These are phyloP conservation scores for Tagetes erecta DNA, from an alignment of 129 eudicot species.

Conservation along the genomic window DNA sequence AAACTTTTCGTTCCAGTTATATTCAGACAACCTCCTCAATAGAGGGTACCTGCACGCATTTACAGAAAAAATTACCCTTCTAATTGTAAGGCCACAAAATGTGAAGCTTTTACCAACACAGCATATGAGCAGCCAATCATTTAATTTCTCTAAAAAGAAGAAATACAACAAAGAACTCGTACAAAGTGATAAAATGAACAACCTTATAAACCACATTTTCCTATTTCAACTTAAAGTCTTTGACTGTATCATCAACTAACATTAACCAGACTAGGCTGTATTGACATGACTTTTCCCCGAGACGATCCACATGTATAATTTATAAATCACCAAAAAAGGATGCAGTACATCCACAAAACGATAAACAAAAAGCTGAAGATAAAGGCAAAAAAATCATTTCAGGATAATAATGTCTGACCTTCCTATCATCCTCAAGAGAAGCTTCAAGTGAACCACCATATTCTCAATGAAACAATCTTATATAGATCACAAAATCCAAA, in stretches of 20 bases:
- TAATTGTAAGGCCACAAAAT: background rate
- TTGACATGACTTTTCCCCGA: constrained; percentile 25
- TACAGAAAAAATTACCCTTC: background rate
- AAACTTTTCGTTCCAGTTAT: constrained; percentile 11
- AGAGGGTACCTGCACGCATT: constrained; percentile 5
- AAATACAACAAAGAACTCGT: background rate
- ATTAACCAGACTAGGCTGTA: constrained; percentile 28
- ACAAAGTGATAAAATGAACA: background rate
- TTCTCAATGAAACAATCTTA: constrained; percentile 52
- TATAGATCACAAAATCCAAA: constrained; percentile 48
- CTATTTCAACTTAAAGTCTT: constrained; percentile 35
- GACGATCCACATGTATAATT: constrained; percentile 46
- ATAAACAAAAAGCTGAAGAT: background rate
- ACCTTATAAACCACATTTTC: constrained; percentile 37
- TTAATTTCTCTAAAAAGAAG: background rate
- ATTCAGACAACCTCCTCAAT: constrained; percentile 23
- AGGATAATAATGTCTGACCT: constrained; percentile 28
- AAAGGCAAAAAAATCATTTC: background rate
- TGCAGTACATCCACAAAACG: background rate
- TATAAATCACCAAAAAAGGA: constrained; percentile 10
- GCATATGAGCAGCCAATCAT: background rate
- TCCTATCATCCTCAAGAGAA: constrained; percentile 49
- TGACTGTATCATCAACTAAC: constrained; percentile 35
- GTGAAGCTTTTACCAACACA: background rate
- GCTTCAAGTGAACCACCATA: constrained; percentile 64